A percentile compares a stretch with the other conserved stretches of the same genome.
Conservation (phyloP, 805 yeast genomes). For the Teunomyces barrocoloradensis region DNA sequence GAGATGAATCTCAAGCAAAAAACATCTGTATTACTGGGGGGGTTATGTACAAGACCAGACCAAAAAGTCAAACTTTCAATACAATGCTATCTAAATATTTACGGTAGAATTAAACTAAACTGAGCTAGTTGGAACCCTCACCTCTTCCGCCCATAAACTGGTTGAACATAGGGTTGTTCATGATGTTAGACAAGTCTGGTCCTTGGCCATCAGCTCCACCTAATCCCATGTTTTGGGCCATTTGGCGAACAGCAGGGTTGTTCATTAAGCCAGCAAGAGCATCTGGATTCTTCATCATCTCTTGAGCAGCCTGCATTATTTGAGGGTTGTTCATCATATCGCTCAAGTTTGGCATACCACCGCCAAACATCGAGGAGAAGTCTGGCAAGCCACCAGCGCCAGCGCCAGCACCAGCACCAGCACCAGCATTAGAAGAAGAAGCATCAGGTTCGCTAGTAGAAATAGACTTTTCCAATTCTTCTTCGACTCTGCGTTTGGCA, state of each 20-base stretch:
- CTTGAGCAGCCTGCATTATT: constrained; percentile 83
- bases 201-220: constrained; percentile 51
- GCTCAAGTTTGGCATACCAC: constrained; percentile 65
- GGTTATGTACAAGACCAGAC: too few species aligned
- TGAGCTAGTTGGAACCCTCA: constrained; percentile 5
- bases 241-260: constrained; percentile 76
- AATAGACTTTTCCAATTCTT: constrained; percentile 52
- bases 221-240: constrained; percentile 75
- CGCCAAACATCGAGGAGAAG: constrained; percentile 65
- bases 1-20: too few species aligned
- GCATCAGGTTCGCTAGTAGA: constrained; percentile 26
- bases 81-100: background rate
- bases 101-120: background rate
- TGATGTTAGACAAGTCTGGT: constrained; percentile 65
- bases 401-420: constrained; percentile 40
- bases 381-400: constrained; percentile 69
- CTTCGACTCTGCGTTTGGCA: constrained; percentile 83
- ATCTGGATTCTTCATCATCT: constrained; percentile 81
- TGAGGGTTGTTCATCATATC: constrained; percentile 88
- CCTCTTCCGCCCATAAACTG: constrained; percentile 59
- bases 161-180: constrained; percentile 77
- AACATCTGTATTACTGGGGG: too few species aligned
- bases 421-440: constrained; percentile 18
- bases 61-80: too few species aligned
- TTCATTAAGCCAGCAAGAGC: constrained; percentile 72